Evolutionary conservation across 768 basidiomycete species (phyloP).

Genomic region (Mycena alexandri): DNA sequence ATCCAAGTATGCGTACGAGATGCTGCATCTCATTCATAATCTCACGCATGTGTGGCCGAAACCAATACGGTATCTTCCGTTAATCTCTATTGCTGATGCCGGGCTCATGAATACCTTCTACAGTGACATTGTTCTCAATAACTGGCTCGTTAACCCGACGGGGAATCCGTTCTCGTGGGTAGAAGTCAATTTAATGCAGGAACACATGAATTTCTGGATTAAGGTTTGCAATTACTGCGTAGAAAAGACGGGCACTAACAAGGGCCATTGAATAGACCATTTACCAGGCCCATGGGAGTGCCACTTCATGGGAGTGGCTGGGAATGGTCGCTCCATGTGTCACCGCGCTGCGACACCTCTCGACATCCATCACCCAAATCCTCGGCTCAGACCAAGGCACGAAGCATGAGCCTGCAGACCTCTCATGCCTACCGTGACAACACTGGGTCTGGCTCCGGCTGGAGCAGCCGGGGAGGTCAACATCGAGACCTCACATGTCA

Average conservation of each 20-base stretch:
- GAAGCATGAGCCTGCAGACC: constrained; percentile 10
- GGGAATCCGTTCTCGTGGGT: constrained; percentile 36
- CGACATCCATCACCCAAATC: neutral
- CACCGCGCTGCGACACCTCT: constrained; percentile 24
- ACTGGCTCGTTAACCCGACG: constrained; percentile 51
- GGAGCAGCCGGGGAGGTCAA: no score
- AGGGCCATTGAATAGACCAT: neutral
- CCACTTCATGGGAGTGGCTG: constrained; percentile 50
- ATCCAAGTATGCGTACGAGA: constrained; percentile 51
- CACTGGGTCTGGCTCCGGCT: neutral
- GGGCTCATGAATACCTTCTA: no score
- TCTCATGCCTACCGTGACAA: neutral
- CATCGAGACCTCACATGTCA: no score
- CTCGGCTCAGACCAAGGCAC: constrained; percentile 24
- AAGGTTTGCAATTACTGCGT: constrained; percentile 39
- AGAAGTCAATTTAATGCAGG: constrained; percentile 49
- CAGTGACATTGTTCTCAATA: constrained; percentile 45
- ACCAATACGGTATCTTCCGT: constrained; percentile 33
- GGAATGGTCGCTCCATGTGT: constrained; percentile 44
- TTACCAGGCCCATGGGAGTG: constrained; percentile 38
- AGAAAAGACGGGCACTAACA: no score
- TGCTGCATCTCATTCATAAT: constrained; percentile 47
- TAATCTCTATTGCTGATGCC: no score
- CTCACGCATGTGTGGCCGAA: constrained; percentile 41
- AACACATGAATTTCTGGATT: constrained; percentile 50